Conservation (phyloP, 495 filamentous ascomycete genomes). For the Podospora didyma region DNA sequence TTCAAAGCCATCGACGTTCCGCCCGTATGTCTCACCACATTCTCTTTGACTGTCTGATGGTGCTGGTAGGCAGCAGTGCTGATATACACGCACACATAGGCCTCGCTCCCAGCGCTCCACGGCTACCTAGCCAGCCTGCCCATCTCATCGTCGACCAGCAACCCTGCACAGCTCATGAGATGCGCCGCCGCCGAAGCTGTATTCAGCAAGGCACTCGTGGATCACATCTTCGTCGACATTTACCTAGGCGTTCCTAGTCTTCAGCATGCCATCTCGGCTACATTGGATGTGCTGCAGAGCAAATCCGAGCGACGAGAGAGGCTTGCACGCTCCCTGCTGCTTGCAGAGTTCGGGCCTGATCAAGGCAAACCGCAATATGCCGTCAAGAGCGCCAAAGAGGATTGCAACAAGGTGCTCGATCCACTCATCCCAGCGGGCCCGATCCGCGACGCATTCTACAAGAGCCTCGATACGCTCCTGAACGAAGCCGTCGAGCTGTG, state of each 20-base stretch:
- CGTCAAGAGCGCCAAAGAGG: not conserved
- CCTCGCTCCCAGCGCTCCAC: not conserved
- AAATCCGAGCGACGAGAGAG: not conserved
- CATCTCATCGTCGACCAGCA: not conserved
- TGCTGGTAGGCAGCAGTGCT: not conserved
- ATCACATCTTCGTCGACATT: conserved; percentile 2
- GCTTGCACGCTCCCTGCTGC: not conserved
- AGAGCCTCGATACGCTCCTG: not conserved
- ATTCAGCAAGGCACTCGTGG: not conserved
- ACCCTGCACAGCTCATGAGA: conserved; percentile 1
- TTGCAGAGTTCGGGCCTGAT: not conserved
- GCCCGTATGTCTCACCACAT: not conserved
- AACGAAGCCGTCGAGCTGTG: not conserved
- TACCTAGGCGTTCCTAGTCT: not conserved
- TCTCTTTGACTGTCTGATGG: too few species aligned
- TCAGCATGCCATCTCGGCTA: not conserved
- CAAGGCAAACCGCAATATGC: not conserved
- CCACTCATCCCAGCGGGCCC: not conserved
- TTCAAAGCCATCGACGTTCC: not conserved
- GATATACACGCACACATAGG: not conserved
- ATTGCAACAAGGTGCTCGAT: not conserved
- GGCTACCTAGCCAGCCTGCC: not conserved
- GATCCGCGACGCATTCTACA: not conserved
- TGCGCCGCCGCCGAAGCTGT: conserved; percentile 1
- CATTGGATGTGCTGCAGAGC: not conserved